A percentile compares a stretch with the other conserved stretches of the same genome.
These are phyloP conservation scores for Chlamydomonas eustigma DNA, from an alignment of 139 green algal species.

Conservation along the genomic window DNA sequence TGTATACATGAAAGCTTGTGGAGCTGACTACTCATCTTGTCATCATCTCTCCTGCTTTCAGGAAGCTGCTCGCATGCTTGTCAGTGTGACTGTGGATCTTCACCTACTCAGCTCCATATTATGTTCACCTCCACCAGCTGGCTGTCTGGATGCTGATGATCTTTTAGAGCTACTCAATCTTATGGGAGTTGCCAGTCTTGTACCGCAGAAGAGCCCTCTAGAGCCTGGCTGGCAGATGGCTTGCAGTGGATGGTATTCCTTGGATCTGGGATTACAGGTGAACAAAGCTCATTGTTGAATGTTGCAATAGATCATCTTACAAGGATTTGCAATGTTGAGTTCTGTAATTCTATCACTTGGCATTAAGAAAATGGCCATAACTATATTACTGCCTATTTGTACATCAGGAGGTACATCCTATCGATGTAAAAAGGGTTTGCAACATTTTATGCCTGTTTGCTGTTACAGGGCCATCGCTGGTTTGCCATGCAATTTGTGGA, in stretches of 20 bases:
- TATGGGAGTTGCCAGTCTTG: not conserved
- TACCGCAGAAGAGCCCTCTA: not conserved
- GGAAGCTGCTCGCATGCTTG: not conserved
- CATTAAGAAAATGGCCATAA: too few relatives aligned
- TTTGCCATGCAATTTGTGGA: not conserved
- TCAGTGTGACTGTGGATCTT: not conserved
- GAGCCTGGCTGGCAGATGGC: constrained; percentile 10
- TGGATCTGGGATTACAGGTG: constrained; percentile 9
- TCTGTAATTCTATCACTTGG: too few relatives aligned
- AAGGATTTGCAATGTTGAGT: too few relatives aligned
- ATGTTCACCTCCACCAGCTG: not conserved
- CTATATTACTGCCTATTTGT: too few relatives aligned
- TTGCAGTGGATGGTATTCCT: not conserved
- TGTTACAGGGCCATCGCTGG: not conserved
- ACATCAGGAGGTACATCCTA: too few relatives aligned
- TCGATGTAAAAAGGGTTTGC: not conserved
- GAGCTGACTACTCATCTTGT: too few relatives aligned
- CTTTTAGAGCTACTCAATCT: constrained; percentile 6
- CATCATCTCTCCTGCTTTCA: too few relatives aligned
- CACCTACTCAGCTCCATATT: not conserved
- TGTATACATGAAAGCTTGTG: too few relatives aligned
- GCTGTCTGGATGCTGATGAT: constrained; percentile 2
- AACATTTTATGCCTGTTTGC: not conserved
- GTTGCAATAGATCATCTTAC: too few relatives aligned
- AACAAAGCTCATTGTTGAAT: too few relatives aligned